phyloP scores from a whole-genome alignment of 139 green algal species.

The Eudorina sp. region DNA sequence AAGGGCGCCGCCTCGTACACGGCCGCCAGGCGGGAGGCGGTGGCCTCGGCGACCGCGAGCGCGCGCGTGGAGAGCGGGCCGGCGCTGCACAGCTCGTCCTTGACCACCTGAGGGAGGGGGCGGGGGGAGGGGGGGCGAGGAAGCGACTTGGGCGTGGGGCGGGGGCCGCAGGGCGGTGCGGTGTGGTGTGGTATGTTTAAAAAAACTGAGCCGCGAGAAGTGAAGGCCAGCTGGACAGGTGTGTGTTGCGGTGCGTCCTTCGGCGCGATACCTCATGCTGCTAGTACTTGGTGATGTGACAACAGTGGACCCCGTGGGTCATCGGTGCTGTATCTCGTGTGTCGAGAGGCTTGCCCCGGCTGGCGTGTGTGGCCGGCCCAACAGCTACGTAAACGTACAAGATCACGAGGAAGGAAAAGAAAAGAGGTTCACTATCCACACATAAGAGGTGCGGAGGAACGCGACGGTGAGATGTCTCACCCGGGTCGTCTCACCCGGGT shows the following conservation, averaged over 20 bases:
- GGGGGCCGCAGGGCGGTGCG: not conserved
- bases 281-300: too few relatives aligned
- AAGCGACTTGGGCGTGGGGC: not conserved
- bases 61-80: not conserved
- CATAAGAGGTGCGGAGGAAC: too few relatives aligned
- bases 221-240: not conserved
- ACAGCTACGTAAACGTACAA: too few relatives aligned
- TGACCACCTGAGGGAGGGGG: constrained; percentile 5
- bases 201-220: too few relatives aligned
- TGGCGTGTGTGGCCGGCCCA: too few relatives aligned
- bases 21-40: not conserved
- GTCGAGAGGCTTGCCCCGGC: too few relatives aligned
- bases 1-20: constrained; percentile 9
- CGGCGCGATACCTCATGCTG: too few relatives aligned
- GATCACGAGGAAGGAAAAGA: too few relatives aligned
- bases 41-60: constrained; percentile 1
- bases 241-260: not conserved
- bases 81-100: constrained; percentile 37
- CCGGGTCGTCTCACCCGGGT: not conserved
- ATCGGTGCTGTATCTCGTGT: too few relatives aligned
- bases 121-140: not conserved
- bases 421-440: too few relatives aligned
- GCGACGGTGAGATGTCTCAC: too few relatives aligned
- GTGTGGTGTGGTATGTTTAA: not conserved
- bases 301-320: not conserved